Percentiles rank a stretch among this genome's conserved stretches.
phyloP scores from a whole-genome alignment of 192 early-diverging fungal genomes.

The Bifiguratus adelaidae region DNA sequence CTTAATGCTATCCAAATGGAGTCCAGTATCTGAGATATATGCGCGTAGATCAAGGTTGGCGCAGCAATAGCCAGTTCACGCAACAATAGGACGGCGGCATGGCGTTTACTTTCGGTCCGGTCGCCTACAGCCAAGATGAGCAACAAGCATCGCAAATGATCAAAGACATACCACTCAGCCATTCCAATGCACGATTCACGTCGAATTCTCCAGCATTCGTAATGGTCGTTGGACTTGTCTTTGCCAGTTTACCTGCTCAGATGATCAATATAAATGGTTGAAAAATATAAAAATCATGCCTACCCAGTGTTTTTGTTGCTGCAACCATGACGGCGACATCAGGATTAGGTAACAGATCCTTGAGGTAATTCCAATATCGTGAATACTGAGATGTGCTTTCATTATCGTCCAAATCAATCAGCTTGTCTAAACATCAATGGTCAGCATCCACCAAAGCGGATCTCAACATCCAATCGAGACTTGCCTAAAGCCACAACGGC shows the following conservation, averaged over 20 bases:
- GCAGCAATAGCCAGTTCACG: conserved; percentile 64
- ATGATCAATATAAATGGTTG: background rate
- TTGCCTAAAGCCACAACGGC: conserved; percentile 75
- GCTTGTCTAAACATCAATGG: conserved; percentile 39
- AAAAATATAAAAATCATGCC: background rate
- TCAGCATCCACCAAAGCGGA: too few species aligned
- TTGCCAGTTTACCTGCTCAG: conserved; percentile 48
- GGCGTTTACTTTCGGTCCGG: conserved; percentile 62
- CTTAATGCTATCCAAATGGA: conserved; percentile 74
- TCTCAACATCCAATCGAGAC: too few species aligned
- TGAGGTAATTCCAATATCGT: conserved; percentile 72
- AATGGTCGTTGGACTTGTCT: conserved; percentile 52
- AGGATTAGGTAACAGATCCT: conserved; percentile 59
- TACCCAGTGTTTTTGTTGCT: conserved; percentile 65
- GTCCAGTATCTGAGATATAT: conserved; percentile 73
- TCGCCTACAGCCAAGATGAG: conserved; percentile 39
- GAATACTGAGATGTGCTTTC: conserved; percentile 70
- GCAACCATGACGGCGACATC: conserved; percentile 65
- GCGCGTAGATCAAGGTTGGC: conserved; percentile 72
- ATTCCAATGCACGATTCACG: conserved; percentile 74
- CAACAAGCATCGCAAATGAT: background rate
- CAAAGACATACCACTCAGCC: conserved; percentile 59
- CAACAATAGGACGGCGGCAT: conserved; percentile 74
- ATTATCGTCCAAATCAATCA: conserved; percentile 75
- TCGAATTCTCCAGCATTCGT: conserved; percentile 80